These are phyloP conservation scores for Clathrospora elynae DNA, from an alignment of 2,329 filamentous ascomycete species.

Conservation along the genomic window DNA sequence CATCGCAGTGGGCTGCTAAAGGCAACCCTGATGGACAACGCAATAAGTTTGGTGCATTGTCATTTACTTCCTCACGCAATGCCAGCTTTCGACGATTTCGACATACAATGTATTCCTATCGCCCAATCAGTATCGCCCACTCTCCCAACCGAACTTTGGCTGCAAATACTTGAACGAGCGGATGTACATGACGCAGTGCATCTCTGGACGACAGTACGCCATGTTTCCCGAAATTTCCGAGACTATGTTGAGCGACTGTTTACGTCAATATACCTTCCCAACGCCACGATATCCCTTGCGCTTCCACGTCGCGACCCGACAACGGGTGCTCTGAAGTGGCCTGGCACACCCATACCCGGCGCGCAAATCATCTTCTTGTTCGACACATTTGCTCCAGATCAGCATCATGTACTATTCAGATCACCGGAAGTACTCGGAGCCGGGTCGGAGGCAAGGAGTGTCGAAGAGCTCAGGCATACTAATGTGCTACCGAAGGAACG, in stretches of 20 bases:
- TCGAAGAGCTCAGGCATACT: constrained; percentile 19
- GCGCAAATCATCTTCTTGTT: constrained; percentile 19
- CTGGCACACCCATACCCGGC: constrained; percentile 13
- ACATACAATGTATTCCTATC: neutral
- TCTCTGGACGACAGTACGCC: constrained; percentile 27
- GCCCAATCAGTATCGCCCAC: neutral
- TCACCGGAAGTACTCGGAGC: constrained; percentile 15
- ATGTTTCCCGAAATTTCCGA: constrained; percentile 20
- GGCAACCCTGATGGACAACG: too few species aligned
- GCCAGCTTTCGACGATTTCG: too few species aligned
- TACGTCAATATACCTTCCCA: constrained; percentile 18
- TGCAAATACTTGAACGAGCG: constrained; percentile 20
- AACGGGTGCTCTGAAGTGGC: constrained; percentile 20
- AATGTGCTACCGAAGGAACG: constrained; percentile 21
- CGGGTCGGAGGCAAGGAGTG: constrained; percentile 6
- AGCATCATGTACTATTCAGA: constrained; percentile 7
- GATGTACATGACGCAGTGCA: constrained; percentile 12
- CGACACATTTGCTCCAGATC: constrained; percentile 5
- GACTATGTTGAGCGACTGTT: constrained; percentile 28
- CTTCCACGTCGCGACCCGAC: constrained; percentile 28
- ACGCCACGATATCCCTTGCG: constrained; percentile 16
- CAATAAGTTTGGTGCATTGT: too few species aligned
- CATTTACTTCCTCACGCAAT: too few species aligned
- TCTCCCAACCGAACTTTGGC: constrained; percentile 26
- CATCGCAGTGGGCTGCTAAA: too few species aligned